Evolutionary conservation across 1,139 yeast species (phyloP).

Genomic region (Insectozyma bohioensis): DNA sequence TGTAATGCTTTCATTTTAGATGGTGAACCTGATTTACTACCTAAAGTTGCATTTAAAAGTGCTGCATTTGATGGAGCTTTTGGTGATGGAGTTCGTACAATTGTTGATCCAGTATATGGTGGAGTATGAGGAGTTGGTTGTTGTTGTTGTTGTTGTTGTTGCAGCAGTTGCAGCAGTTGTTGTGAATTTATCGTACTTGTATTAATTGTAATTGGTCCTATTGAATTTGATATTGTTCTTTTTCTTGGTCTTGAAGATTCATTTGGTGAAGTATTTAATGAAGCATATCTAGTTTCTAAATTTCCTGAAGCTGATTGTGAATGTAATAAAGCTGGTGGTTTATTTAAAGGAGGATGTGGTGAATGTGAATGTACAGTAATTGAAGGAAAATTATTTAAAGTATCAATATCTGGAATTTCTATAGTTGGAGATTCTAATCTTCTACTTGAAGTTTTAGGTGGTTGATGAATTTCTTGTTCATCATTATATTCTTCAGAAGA

Average conservation of each 20-base stretch:
- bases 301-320: constrained; percentile 50
- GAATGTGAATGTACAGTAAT: constrained; percentile 8
- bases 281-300: constrained; percentile 35
- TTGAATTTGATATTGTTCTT: constrained; percentile 41
- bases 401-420: constrained; percentile 48
- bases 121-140: constrained; percentile 35
- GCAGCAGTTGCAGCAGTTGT: constrained; percentile 10
- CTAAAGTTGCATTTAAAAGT: constrained; percentile 17
- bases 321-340: constrained; percentile 50
- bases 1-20: constrained; percentile 59
- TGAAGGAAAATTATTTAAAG: constrained; percentile 25
- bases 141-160: constrained; percentile 8
- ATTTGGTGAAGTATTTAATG: constrained; percentile 16
- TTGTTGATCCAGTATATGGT: constrained; percentile 26
- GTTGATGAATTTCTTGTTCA: constrained; percentile 4
- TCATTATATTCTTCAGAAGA: constrained; percentile 19
- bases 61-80: constrained; percentile 32
- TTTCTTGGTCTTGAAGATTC: constrained; percentile 32
- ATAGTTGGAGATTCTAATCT: constrained; percentile 45
- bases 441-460: constrained; percentile 8
- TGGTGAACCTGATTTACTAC: constrained; percentile 35
- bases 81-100: constrained; percentile 39
- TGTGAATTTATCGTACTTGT: constrained; percentile 5
- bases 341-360: constrained; percentile 32
- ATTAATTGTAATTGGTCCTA: constrained; percentile 16